Evolutionary conservation across 768 basidiomycete genomes (phyloP), one percentile per base, ranked within the genome.

Genomic region (Bullera alba): DNA sequence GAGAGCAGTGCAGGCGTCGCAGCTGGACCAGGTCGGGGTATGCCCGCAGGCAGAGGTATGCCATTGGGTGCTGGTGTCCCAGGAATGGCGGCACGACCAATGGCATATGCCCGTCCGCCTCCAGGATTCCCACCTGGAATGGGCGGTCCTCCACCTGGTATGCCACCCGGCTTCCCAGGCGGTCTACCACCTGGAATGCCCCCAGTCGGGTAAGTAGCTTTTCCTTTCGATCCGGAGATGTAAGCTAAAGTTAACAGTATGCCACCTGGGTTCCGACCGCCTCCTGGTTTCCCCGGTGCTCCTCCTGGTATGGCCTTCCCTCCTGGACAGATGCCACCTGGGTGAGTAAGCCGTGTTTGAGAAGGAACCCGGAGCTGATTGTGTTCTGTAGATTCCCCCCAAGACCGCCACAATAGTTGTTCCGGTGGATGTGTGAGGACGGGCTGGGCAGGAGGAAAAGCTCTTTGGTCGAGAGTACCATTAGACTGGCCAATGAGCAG

Each of bases 11-110:
- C 86, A 76, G 83, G 81, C 67, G 80, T 71, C 83, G 82, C 86
- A 59, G 78, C 79, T 55, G 93, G 93, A 46, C 89, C 93, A 69
- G 93, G 93, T 56, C 83, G 88, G 55, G 93, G 92, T 61, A 84
- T 90, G 78, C 89, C 92, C 70, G 93, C 92, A 35, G 92, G 93
- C 60, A 84, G 93, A 62, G 93, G 93, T 50, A 93, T 96, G 82
- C 88, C 89, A 19, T 61, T 76, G 48, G 67, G 71, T 54, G 71
- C 75, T 48, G 62, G 62, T 36, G 63, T 62, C 25, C 65, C 65
- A 12, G 72, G 69, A n/a, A 72, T 74, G 58, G 69, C 71, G 42
- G 74, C 73, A 51, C 63, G 73, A 43, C 73, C 72, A 8, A 72
- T 73, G 70, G 69, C 74, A 5, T 74, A 75, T 54, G 71, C 69